Evolutionary conservation across 129 eudicot genomes (phyloP), one percentile per base, ranked within the genome.

Genomic region (Scalesia atractyloides): DNA sequence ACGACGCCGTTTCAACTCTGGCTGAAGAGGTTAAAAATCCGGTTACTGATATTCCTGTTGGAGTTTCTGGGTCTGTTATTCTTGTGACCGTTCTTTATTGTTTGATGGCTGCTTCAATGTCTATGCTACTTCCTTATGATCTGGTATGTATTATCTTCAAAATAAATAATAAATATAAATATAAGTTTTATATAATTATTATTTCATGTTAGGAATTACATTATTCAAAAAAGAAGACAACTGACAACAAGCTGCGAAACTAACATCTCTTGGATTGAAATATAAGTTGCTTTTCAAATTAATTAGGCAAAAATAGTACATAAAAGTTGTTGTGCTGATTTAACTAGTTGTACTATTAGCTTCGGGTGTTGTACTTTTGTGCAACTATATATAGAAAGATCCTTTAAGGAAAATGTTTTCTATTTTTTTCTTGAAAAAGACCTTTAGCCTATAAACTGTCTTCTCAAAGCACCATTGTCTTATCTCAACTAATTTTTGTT

Each of bases 21-120:
- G 96, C 98, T 7, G 98, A 94, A 73, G 98, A 94, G 87, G 98
- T 94, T n/a, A 81, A 69, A 13, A 84, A 94, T 54, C 97, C 97
- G 60, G 83, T 82, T 13, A 94, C 82, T 74, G 87, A 94, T 80
- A 94, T 94, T 5, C 98, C 98, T 1, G 58, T 88, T 13, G 98
- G 98, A 5, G 91, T 94, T 22, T 90, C 97, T 1, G 97, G 98
- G 11, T 90, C 97, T 13, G 97, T 94, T 14, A 67, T 90, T 10
- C 65, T 94, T 56, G 98, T 94, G 51, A 94, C 97, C 3, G 34
- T 94, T 68, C 83, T 94, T 2, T 94, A 94, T 82, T 94, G 98
- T 84, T 76, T 94, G 66, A 94, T 94, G 98, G 96, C 98, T 5
- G 90, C 96, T 73, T 90, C 98, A 53, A 87, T 94, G 98, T 87